These are phyloP conservation scores for Umbelopsis ramanniana DNA, from an alignment of 192 early-diverging fungal species.

Conservation along the genomic window DNA sequence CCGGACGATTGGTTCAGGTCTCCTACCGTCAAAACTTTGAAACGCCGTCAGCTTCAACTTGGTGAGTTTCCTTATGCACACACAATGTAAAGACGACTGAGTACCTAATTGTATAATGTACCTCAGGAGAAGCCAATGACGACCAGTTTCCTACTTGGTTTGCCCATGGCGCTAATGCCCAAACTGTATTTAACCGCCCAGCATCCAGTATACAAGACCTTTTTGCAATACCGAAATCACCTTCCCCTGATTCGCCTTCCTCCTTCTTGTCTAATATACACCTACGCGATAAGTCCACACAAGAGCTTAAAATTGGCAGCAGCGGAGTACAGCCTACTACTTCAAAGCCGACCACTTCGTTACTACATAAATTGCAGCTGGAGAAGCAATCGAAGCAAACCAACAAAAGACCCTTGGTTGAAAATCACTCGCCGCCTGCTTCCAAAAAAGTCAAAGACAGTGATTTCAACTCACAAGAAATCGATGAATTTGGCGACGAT, in stretches of 20 bases:
- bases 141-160: not conserved
- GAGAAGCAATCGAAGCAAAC: not conserved
- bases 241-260: not conserved
- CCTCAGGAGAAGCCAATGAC: not conserved
- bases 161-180: not conserved
- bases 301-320: constrained; percentile 11
- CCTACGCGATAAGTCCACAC: not conserved
- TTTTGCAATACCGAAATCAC: not conserved
- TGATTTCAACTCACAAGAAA: not conserved
- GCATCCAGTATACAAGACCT: not conserved
- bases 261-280: not conserved
- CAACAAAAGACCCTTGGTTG: not conserved
- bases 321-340: too few species aligned
- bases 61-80: not conserved
- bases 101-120: not conserved
- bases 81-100: too few species aligned
- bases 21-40: constrained; percentile 9
- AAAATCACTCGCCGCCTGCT: not conserved
- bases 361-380: not conserved
- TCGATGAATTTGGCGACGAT: constrained; percentile 34
- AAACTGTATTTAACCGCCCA: not conserved
- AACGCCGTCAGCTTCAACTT: not conserved
- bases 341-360: not conserved
- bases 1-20: constrained; percentile 2
- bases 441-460: not conserved